Evolutionary conservation across 495 filamentous ascomycete species (phyloP), one percentile per base, ranked within the genome.

Genomic region (Staphylotrichum longicolle): DNA sequence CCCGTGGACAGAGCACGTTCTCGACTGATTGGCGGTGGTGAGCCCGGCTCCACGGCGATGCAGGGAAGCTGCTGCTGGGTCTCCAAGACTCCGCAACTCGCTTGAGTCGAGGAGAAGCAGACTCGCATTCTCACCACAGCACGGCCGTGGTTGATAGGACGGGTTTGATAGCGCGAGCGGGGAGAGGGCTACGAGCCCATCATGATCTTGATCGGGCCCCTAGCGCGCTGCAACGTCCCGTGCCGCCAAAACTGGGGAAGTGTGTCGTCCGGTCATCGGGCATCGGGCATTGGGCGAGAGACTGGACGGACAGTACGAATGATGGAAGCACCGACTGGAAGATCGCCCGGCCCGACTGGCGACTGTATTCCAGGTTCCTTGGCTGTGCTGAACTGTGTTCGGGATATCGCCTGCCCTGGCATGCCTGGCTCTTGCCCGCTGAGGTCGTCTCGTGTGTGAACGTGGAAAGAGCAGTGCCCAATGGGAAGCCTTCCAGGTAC

Each of bases 1-100:
- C 59, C 61, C 64, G 68, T 60, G 55, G 63, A 27, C 20, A 56
- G 67, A 65, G 68, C 72, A 74, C 72, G 72, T 74, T 74, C 45
- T 50, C 14, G 66, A 44, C 64, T 74, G 72, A 72, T 72, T 74
- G 72, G 72, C 45, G 64, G 58, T 68, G 55, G 54, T 10, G 45
- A 35, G 54, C 48, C 58, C 49, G 65, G 62, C 61, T 52, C 59
- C 62, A 45, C 63, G 59, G 51, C 20, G 45, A 50, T 62, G 66
- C 62, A 69, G 61, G 53, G 49, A 63, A 11, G 20, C 35, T 32
- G 46, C 20, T 48, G 45, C 45, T 47, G 39, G 37, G 37, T 5
- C n/a, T 39, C 51, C 15, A 20, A 34, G 37, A 39, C 59, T 60
- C 57, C 41, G 56, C 45, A 58, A 53, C 41, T 10, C 30, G 54